Evolutionary conservation across 2,329 filamentous ascomycete species (phyloP), one percentile per base, ranked within the genome.

Genomic region (Bipolaris sorokiniana): DNA sequence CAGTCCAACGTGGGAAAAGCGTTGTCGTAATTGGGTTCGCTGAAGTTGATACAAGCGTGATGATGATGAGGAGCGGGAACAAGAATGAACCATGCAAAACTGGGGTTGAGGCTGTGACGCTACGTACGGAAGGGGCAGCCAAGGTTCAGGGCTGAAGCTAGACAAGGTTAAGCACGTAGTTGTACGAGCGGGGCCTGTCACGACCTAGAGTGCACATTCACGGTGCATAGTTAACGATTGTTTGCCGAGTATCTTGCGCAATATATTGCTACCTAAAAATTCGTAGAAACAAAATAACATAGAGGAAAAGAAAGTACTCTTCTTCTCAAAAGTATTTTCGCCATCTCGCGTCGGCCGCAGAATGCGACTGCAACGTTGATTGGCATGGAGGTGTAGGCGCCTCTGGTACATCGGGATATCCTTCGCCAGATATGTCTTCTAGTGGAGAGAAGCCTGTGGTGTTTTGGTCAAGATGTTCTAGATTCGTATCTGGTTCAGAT

Each of bases 281-380:
- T 44, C 15, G 2, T 26, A 11, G n/a, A 38, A 16, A 16, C 3
- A 18, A 9, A 20, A 31, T 1, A 7, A 10, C 11, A 16, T 5
- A 20, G 37, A 16, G 20, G 28, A 31, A 31, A 31, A 31, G 28
- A 31, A 31, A 31, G 10, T 11, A 31, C 10, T 41, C 5, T 41
- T 15, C 26, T 15, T 15, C 9, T 28, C 56, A 65, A 45, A 65
- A 65, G 36, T 65, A 65, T 49, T 61, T 65, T 20, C 62, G 53
- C 60, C 60, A 65, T 54, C 52, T 33, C 33, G 61, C 54, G 41
- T 53, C 36, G 18, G 40, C 47, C 3, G 37, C 1, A 26, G 34
- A 13, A 18, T 46, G 40, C 37, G 44, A 9, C 7, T 28, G 20
- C 28, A 45, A 23, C 9, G 2, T n/a, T 18, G 40, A 23, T n/a